A percentile compares a stretch with the other conserved stretches of the same genome.
These are phyloP conservation scores for Paraleonurus japonicus DNA, from an alignment of 257 asterid species.

Conservation along the genomic window DNA sequence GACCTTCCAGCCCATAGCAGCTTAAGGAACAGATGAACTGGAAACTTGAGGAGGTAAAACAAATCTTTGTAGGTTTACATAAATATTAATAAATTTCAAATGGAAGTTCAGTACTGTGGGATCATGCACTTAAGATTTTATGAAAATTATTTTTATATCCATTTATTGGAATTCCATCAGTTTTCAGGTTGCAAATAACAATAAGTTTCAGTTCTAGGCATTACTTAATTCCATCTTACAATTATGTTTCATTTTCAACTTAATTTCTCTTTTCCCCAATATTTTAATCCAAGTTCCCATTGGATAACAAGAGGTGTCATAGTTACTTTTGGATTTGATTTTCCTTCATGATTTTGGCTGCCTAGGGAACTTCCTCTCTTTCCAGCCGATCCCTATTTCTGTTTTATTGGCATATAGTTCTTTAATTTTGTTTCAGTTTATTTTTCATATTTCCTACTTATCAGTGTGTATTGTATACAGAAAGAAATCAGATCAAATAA, in stretches of 20 bases:
- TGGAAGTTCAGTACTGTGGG: neutral
- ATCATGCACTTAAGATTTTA: neutral
- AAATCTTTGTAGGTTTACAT: conserved; percentile 3
- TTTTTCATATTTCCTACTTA: neutral
- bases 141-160: neutral
- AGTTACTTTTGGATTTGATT: too few species aligned
- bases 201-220: neutral
- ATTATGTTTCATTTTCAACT: too few species aligned
- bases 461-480: neutral
- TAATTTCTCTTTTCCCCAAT: too few species aligned
- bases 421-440: neutral
- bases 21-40: conserved; percentile 5
- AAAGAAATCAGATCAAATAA: neutral
- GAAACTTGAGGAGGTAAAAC: neutral
- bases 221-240: neutral
- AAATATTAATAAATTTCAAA: neutral
- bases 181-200: neutral
- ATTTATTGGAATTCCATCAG: neutral
- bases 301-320: neutral
- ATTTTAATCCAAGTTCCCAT: too few species aligned
- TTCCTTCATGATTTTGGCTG: neutral
- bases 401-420: neutral
- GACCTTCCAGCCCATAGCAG: conserved; percentile 26
- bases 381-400: neutral
- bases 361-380: neutral